These are phyloP conservation scores for Phytopythium montanum DNA, from an alignment of 352 stramenopile species.

Conservation along the genomic window DNA sequence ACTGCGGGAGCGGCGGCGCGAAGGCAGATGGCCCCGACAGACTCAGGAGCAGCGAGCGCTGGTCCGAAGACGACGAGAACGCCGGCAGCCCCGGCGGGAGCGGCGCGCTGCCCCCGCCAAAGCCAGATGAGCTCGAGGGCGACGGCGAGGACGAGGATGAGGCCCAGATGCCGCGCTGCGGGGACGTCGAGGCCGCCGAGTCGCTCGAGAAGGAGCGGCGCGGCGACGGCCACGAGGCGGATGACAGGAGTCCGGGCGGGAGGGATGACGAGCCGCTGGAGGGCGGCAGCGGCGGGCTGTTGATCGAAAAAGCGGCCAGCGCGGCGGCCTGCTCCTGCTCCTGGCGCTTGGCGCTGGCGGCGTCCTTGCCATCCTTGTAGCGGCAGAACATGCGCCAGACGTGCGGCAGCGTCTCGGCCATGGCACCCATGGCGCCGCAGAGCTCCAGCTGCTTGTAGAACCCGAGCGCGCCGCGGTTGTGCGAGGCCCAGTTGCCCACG, in stretches of 20 bases:
- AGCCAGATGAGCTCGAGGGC: not conserved
- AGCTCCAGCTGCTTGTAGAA: conserved; percentile 11
- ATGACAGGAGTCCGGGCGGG: not conserved
- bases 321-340: not conserved
- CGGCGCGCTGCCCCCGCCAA: not conserved
- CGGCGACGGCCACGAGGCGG: conserved; percentile 4
- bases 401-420: conserved; percentile 8
- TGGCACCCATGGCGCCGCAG: conserved; percentile 8
- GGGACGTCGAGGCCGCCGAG: not conserved
- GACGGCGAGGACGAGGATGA: not conserved
- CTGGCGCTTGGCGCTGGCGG: not conserved
- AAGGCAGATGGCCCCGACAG: not conserved
- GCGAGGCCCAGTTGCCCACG: conserved; percentile 13
- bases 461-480: conserved; percentile 8
- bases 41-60: not conserved
- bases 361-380: conserved; percentile 2
- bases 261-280: not conserved
- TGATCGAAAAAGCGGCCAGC: not conserved
- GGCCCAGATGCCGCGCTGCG: conserved; percentile 6
- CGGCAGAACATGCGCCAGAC: not conserved
- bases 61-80: not conserved
- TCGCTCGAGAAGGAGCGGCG: conserved; percentile 1
- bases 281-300: not conserved
- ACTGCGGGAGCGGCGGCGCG: conserved; percentile 1
- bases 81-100: conserved; percentile 1